Conservation (phyloP, 169 alveolate genomes). For the Cryptosporidium canis region DNA sequence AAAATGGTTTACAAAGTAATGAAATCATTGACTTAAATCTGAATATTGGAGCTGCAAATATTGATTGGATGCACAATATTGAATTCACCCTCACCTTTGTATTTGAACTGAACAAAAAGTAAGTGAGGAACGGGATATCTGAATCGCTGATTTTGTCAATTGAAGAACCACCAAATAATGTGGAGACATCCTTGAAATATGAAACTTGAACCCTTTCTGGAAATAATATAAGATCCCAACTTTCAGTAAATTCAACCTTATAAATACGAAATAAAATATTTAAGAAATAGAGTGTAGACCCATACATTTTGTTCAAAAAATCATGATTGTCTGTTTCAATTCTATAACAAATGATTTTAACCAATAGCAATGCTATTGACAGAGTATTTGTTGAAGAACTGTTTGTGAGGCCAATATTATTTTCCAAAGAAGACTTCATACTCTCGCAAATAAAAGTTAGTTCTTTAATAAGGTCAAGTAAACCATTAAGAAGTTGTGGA, state of each 20-base stretch:
- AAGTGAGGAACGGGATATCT: slow-evolving; percentile 35
- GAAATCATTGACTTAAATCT: slow-evolving; percentile 27
- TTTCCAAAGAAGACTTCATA: slow-evolving; percentile 17
- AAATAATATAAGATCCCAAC: slow-evolving; percentile 54
- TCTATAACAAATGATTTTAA: background rate
- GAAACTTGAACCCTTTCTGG: background rate
- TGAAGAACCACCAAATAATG: background rate
- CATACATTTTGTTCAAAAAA: background rate
- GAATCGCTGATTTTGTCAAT: background rate
- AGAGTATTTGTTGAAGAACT: slow-evolving; percentile 22
- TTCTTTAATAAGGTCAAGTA: slow-evolving; percentile 14
- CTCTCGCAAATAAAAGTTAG: slow-evolving; percentile 12
- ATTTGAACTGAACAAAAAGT: slow-evolving; percentile 22
- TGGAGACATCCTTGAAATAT: background rate
- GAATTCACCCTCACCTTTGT: slow-evolving; percentile 18
- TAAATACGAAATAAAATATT: slow-evolving; percentile 12
- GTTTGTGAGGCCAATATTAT: slow-evolving; percentile 3
- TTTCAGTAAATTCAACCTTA: slow-evolving; percentile 51
- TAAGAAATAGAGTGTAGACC: slow-evolving; percentile 21
- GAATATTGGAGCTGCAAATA: slow-evolving; percentile 51
- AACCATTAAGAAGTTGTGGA: background rate
- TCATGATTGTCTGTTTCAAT: background rate
- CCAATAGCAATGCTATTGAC: slow-evolving; percentile 45
- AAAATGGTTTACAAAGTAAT: background rate
- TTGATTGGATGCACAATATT: slow-evolving; percentile 45